A percentile compares a stretch with the other conserved stretches of the same genome.
Conservation (phyloP, 202 grass and related monocot genomes). For the Hordeum pubiflorum region DNA sequence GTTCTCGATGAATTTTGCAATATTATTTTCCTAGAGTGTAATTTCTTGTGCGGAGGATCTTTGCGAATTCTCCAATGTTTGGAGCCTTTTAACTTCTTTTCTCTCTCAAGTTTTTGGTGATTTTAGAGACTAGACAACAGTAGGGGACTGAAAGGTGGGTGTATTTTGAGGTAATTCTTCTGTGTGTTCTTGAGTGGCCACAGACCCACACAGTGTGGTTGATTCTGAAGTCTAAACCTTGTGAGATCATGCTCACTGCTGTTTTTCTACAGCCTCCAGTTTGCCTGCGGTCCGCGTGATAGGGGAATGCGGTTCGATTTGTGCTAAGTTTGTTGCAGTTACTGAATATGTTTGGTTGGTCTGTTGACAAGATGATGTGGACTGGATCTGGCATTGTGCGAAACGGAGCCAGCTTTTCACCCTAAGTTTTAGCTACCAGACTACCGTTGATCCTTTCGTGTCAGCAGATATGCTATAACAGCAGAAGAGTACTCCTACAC, state of each 20-base stretch:
- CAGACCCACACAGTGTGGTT: background rate
- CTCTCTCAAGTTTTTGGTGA: background rate
- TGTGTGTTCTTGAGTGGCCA: background rate
- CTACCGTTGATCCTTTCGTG: background rate
- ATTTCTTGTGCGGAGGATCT: conserved; percentile 14
- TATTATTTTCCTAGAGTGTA: conserved; percentile 18
- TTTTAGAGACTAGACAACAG: background rate
- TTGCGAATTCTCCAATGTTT: background rate
- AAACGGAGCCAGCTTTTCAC: background rate
- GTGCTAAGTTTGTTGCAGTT: background rate
- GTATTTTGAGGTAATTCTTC: conserved; percentile 13
- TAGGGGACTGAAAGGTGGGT: background rate
- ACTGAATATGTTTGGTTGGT: background rate
- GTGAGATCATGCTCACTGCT: conserved; percentile 1
- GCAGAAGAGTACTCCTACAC: background rate
- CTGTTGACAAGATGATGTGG: background rate
- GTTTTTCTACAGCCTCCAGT: background rate
- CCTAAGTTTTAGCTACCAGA: background rate
- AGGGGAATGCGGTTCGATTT: background rate
- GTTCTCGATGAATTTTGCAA: conserved; percentile 28
- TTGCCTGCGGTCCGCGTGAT: background rate
- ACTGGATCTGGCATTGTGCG: background rate
- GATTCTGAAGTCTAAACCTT: background rate
- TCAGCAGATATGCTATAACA: background rate
- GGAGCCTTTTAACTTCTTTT: background rate